Conservation (phyloP, 805 yeast species). For the Saturnispora zaruensis region DNA sequence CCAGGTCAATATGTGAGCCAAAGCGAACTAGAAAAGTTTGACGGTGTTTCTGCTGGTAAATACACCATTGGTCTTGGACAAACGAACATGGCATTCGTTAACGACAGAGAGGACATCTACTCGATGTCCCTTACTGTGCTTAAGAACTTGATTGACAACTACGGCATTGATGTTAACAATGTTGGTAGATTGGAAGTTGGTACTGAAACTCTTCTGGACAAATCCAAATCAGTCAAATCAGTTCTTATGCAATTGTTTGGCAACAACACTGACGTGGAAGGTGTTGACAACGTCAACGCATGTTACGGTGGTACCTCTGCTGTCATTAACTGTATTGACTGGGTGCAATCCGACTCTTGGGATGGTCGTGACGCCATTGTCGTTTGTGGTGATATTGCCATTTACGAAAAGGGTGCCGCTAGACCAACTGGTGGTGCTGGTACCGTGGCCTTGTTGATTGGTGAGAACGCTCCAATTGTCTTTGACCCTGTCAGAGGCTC, state of each 20-base stretch:
- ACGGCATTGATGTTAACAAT: constrained; percentile 68
- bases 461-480: constrained; percentile 96
- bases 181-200: constrained; percentile 97
- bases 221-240: constrained; percentile 93
- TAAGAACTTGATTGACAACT: constrained; percentile 65
- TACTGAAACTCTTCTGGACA: constrained; percentile 93
- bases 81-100: constrained; percentile 94
- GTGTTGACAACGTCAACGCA: constrained; percentile 92
- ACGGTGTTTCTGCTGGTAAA: constrained; percentile 86
- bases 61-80: constrained; percentile 98
- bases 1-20: constrained; percentile 84
- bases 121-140: constrained; percentile 89
- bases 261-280: constrained; percentile 86
- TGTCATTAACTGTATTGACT: constrained; percentile 83
- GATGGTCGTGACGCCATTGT: constrained; percentile 98
- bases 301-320: constrained; percentile 99
- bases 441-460: constrained; percentile 86
- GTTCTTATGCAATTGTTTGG: constrained; percentile 91
- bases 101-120: constrained; percentile 95
- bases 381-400: constrained; percentile 96
- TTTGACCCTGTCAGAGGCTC: constrained; percentile 86
- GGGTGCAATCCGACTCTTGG: constrained; percentile 96
- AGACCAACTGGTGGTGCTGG: constrained; percentile 99
- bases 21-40: constrained; percentile 74
- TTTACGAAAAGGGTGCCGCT: constrained; percentile 94